These are phyloP conservation scores for Teratosphaeria destructans DNA, from an alignment of 2,329 filamentous ascomycete genomes.

Conservation along the genomic window DNA sequence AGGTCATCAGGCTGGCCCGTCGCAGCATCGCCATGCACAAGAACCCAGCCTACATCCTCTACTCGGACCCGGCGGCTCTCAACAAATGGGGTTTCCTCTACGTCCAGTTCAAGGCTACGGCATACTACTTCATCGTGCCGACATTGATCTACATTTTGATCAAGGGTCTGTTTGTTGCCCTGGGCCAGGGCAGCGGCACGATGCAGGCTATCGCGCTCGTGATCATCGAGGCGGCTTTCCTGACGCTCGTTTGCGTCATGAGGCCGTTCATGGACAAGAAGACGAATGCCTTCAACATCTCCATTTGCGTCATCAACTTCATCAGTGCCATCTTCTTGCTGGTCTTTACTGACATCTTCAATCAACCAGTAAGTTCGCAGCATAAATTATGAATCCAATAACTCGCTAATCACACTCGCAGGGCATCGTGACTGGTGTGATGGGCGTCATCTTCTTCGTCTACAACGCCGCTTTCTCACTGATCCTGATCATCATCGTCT, in stretches of 20 bases:
- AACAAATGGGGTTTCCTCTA: slow-evolving; percentile 99
- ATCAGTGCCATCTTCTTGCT: slow-evolving; percentile 81
- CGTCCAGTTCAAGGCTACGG: slow-evolving; percentile 88
- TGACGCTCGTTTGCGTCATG: slow-evolving; percentile 69
- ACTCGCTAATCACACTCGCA: slow-evolving; percentile 16
- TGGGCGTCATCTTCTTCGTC: slow-evolving; percentile 83
- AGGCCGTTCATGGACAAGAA: slow-evolving; percentile 99
- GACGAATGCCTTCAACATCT: slow-evolving; percentile 92
- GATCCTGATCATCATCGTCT: slow-evolving; percentile 71
- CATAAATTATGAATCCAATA: neutral
- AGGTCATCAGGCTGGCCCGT: slow-evolving; percentile 80
- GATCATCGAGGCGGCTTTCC: slow-evolving; percentile 66
- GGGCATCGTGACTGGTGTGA: slow-evolving; percentile 71
- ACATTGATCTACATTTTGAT: slow-evolving; percentile 67
- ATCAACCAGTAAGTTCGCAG: slow-evolving; percentile 54
- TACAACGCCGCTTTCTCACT: slow-evolving; percentile 75
- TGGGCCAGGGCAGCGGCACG: slow-evolving; percentile 59
- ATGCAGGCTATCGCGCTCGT: slow-evolving; percentile 75
- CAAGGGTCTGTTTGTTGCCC: slow-evolving; percentile 81
- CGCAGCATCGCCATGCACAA: slow-evolving; percentile 85
- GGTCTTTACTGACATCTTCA: slow-evolving; percentile 79
- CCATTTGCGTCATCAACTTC: slow-evolving; percentile 83
- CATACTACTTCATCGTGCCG: slow-evolving; percentile 89
- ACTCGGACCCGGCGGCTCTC: slow-evolving; percentile 83
- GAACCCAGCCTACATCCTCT: slow-evolving; percentile 93